Percentiles rank a stretch among this genome's conserved stretches.
phyloP scores from a whole-genome alignment of 768 basidiomycete species.

The Boletus pseudo-olivaceus region DNA sequence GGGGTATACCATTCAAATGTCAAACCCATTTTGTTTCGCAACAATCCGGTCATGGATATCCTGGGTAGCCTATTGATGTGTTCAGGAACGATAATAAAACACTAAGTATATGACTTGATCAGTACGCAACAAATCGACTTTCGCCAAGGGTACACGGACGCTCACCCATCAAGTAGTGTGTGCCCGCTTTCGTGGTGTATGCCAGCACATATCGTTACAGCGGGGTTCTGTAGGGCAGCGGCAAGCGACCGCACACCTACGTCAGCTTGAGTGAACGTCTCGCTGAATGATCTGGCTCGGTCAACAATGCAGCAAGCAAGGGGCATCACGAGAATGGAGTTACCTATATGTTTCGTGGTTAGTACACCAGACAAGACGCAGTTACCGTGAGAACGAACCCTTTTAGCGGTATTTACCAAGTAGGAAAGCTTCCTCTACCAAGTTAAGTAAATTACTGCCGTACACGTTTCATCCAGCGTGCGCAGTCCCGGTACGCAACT shows the following conservation, averaged over 20 bases:
- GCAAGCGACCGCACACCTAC: too few species aligned
- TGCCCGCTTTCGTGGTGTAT: not conserved
- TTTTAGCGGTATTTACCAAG: not conserved
- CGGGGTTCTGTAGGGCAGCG: too few species aligned
- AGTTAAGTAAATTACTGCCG: slow-evolving; percentile 2
- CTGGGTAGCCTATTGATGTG: too few species aligned
- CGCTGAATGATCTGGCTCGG: slow-evolving; percentile 8
- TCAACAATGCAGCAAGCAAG: not conserved
- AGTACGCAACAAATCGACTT: not conserved
- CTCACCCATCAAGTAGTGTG: not conserved
- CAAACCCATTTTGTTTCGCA: slow-evolving; percentile 5
- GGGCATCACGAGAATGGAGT: not conserved
- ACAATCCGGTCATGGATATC: not conserved
- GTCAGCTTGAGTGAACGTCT: not conserved
- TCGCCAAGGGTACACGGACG: too few species aligned
- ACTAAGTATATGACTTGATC: not conserved
- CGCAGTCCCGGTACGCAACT: not conserved
- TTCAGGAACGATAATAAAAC: not conserved
- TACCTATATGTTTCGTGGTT: not conserved
- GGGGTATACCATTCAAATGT: not conserved
- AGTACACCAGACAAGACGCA: not conserved
- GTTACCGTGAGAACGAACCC: slow-evolving; percentile 14
- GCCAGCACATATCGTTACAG: too few species aligned
- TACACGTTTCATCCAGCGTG: slow-evolving; percentile 3
- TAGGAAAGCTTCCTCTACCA: not conserved